These are phyloP conservation scores for Dichomitus squalens DNA, from an alignment of 1,284 basidiomycete genomes.

Conservation along the genomic window DNA sequence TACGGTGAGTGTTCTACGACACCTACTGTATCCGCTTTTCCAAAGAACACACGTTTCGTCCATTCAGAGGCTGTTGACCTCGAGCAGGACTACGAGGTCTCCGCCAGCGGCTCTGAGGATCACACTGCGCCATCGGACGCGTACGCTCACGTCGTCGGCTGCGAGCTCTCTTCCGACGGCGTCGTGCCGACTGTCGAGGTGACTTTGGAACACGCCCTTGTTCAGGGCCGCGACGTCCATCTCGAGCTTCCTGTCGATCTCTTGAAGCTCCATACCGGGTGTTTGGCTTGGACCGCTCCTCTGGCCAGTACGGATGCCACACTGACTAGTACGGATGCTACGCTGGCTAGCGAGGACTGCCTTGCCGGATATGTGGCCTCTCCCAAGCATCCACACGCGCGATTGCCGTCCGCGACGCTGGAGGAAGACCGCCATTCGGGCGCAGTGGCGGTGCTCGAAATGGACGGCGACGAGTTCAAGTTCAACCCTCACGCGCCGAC, in stretches of 20 bases:
- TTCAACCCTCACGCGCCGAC: neutral
- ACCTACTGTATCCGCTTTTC: no score
- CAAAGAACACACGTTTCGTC: no score
- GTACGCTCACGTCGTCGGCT: neutral
- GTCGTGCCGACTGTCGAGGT: neutral
- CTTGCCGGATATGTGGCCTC: no score
- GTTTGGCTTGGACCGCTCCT: no score
- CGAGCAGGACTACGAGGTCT: neutral
- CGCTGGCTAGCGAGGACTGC: no score
- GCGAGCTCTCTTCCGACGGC: neutral
- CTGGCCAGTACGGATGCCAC: no score
- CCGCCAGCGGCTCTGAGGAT: neutral
- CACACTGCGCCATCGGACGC: neutral
- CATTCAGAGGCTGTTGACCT: neutral
- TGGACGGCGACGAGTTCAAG: neutral
- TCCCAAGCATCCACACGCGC: no score
- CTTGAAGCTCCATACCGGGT: no score
- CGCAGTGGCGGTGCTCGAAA: no score
- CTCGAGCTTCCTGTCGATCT: neutral
- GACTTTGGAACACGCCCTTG: neutral
- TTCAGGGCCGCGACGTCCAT: neutral
- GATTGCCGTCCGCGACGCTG: no score
- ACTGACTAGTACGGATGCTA: no score
- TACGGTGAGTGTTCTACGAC: neutral
- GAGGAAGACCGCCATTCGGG: no score